These are phyloP conservation scores for Biancaea sappan DNA, from an alignment of 306 rosid genomes.

Conservation along the genomic window DNA sequence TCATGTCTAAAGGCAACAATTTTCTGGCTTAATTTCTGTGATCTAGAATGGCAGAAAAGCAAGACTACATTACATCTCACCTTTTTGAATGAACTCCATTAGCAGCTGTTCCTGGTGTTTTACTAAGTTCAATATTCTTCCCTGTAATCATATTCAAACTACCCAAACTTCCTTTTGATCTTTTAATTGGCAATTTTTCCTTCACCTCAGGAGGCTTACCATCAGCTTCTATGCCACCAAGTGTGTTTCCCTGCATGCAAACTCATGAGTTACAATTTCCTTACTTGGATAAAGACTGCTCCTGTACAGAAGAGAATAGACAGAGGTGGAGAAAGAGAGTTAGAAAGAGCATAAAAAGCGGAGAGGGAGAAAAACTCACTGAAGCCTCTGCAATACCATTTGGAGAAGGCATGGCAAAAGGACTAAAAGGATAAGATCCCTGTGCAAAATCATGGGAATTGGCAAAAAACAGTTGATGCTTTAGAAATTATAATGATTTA, in stretches of 20 bases:
- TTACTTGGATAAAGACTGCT: constrained; percentile 33
- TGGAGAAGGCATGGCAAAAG: constrained; percentile 92
- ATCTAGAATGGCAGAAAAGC: constrained; percentile 10
- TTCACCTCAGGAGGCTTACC: constrained; percentile 83
- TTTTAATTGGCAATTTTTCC: constrained; percentile 91
- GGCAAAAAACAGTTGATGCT: constrained; percentile 24
- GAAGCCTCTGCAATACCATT: constrained; percentile 91
- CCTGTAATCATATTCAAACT: constrained; percentile 98
- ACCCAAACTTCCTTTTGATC: constrained; percentile 98
- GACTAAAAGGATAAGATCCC: constrained; percentile 98
- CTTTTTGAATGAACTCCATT: constrained; percentile 90
- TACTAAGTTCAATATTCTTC: constrained; percentile 77
- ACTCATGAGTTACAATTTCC: constrained; percentile 38
- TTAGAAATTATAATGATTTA: constrained; percentile 30
- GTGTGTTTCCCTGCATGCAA: constrained; percentile 78
- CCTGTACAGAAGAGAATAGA: constrained; percentile 17
- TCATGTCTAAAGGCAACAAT: constrained; percentile 20
- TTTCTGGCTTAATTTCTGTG: constrained; percentile 25
- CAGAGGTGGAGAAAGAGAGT: constrained; percentile 7
- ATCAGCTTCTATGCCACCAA: constrained; percentile 78
- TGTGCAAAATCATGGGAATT: constrained; percentile 41
- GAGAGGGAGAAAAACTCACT: not conserved
- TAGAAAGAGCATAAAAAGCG: not conserved
- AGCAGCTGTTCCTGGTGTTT: constrained; percentile 75
- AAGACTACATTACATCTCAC: constrained; percentile 43